These are phyloP conservation scores for Alternaria hordeiaustralica DNA, from an alignment of 2,329 filamentous ascomycete species.

Conservation along the genomic window DNA sequence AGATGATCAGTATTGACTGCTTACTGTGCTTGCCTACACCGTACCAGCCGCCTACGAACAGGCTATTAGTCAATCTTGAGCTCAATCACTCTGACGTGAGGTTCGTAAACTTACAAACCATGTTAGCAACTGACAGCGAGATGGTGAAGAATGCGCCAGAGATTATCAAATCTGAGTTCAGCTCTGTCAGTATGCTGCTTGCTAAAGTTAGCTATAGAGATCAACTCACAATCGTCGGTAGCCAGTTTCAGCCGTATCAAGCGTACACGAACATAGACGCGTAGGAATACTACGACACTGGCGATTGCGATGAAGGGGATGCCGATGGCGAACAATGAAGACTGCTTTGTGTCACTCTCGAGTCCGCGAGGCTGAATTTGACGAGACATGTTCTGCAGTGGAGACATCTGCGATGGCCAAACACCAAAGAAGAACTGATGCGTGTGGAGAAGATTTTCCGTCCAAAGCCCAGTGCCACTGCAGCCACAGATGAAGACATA, in stretches of 20 bases:
- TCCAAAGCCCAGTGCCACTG: neutral
- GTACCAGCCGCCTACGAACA: neutral
- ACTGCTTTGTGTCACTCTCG: neutral
- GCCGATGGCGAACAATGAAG: neutral
- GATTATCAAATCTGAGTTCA: neutral
- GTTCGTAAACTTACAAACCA: neutral
- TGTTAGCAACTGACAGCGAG: neutral
- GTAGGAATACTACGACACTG: neutral
- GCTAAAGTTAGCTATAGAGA: fast-evolving
- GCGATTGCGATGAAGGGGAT: neutral
- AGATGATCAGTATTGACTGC: neutral
- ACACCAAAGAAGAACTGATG: neutral
- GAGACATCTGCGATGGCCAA: neutral
- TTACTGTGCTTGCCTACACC: neutral
- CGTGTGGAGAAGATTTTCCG: neutral
- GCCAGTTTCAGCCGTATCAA: neutral
- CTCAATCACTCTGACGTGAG: neutral
- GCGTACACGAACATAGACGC: neutral
- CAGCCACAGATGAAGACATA: neutral
- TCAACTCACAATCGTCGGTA: neutral
- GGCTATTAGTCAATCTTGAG: neutral
- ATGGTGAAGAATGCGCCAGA: neutral
- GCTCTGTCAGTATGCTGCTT: neutral
- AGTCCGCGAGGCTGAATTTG: neutral
- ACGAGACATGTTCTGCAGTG: neutral